Evolutionary conservation across 441 rosid species (phyloP).

Genomic region (Mallotus japonicus): DNA sequence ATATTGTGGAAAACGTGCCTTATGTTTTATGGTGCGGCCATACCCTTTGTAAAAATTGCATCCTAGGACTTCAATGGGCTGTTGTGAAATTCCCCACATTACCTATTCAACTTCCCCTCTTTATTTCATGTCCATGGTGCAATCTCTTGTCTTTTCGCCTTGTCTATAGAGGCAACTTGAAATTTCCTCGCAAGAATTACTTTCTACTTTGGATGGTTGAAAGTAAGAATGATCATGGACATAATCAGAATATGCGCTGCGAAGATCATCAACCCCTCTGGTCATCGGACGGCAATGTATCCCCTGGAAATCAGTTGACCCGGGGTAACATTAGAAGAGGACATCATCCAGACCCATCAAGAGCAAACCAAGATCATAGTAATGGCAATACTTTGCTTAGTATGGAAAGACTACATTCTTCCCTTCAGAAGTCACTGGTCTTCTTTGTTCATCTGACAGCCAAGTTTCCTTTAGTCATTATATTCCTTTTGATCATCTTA

Average conservation of each 20-base stretch:
- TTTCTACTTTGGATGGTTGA: constrained; percentile 94
- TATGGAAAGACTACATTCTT: constrained; percentile 50
- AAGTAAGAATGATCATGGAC: constrained; percentile 57
- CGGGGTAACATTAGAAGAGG: constrained; percentile 31
- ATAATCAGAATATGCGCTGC: constrained; percentile 34
- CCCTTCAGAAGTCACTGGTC: constrained; percentile 67
- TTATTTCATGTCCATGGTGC: constrained; percentile 92
- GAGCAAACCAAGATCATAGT: constrained; percentile 31
- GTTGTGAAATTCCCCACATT: constrained; percentile 67
- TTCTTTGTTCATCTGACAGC: constrained; percentile 62
- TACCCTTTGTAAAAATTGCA: constrained; percentile 81
- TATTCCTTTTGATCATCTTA: constrained; percentile 65
- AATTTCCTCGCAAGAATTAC: constrained; percentile 80
- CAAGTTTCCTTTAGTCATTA: constrained; percentile 77
- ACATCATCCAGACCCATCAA: constrained; percentile 35
- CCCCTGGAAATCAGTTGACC: constrained; percentile 37
- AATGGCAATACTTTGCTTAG: constrained; percentile 31
- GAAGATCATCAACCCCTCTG: constrained; percentile 37
- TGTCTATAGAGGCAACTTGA: constrained; percentile 62
- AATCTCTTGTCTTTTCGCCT: constrained; percentile 70
- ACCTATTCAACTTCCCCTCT: constrained; percentile 75
- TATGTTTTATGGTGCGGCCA: constrained; percentile 96
- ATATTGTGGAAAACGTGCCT: constrained; percentile 81
- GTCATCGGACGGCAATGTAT: constrained; percentile 29
- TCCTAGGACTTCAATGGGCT: constrained; percentile 75